Evolutionary conservation across 2,329 filamentous ascomycete species (phyloP).

Genomic region (Pseudogymnoascus sp.): DNA sequence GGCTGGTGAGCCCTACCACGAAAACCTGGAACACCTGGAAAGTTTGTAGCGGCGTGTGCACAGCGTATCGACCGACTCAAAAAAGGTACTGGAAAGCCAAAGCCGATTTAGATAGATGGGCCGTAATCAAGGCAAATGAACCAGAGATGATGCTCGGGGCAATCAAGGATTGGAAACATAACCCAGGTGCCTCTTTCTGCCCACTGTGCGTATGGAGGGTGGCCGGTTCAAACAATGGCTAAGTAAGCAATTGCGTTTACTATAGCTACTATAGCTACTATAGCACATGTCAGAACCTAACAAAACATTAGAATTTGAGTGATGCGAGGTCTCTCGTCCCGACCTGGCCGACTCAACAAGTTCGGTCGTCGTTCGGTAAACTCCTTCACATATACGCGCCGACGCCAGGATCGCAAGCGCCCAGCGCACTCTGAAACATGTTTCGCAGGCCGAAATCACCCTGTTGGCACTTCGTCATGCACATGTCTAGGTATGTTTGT

Average conservation of each 20-base stretch:
- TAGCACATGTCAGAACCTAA: not conserved
- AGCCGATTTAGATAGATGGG: not conserved
- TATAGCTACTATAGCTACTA: not conserved
- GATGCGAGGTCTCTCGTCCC: not conserved
- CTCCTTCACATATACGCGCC: not conserved
- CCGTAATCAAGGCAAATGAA: not conserved
- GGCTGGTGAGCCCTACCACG: not conserved
- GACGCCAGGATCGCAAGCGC: conserved; percentile 1
- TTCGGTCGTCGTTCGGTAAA: not conserved
- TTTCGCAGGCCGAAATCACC: not conserved
- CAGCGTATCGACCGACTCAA: not conserved
- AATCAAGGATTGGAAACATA: not conserved
- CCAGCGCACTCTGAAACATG: not conserved
- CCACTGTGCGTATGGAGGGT: not conserved
- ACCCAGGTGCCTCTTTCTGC: not conserved
- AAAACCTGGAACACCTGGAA: not conserved
- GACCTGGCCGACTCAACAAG: not conserved
- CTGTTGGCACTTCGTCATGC: not conserved
- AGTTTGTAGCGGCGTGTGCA: not conserved
- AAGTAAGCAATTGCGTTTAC: not conserved
- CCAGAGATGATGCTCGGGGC: not conserved
- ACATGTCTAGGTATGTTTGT: not conserved
- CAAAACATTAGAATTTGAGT: not conserved
- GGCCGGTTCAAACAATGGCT: too few species aligned
- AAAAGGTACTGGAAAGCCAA: not conserved